Evolutionary conservation across 2,329 filamentous ascomycete genomes (phyloP), one percentile per base, ranked within the genome.

Genomic region (Colletotrichum acutatum): DNA sequence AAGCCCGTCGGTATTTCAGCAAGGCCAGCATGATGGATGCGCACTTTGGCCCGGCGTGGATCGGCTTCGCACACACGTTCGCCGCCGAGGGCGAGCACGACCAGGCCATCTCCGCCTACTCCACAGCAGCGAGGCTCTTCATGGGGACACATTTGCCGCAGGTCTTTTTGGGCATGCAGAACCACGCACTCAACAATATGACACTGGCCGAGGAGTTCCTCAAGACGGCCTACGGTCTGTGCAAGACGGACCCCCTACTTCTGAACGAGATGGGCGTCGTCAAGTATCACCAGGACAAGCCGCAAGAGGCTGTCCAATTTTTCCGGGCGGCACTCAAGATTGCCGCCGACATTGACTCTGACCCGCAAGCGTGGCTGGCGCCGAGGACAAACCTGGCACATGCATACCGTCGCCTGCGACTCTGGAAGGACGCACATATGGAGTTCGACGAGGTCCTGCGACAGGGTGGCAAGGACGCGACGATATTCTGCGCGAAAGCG

Each of bases 1-100:
- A 99, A 83, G 95, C 97, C 11, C 91, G 97, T 12, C 91, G 96
- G 52, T 99, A 97, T 86, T 99, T 99, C 82, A 97, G 94, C 79
- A 99, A 99, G 83, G 94, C 97, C 5, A 97, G 94, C 76, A 93
- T 98, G 86, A 96, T 99, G 92, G 95, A 99, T 79, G 94, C 96
- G 7, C 96, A 98, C 84, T 99, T 98, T 78, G 96, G 96, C 0
- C 94, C 97, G 1, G 97, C 97, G 3, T 99, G 97, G 97, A 98
- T 99, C 76, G 97, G 97, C 1, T 99, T 99, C 80, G 97, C 97
- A 1, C 97, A 99, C 82, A 99, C 97, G 0, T 99, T 99, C 81
- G 97, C 97, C 1, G 95, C 95, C 12, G 97, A 99, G 82, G 97
- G 97, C 65, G 97, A 99, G 82, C 95, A 98, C 82, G 97, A 99